Base-by-base conservation (phyloP, 768 basidiomycete species). In the Sporobolomyces phaffii region DNA sequence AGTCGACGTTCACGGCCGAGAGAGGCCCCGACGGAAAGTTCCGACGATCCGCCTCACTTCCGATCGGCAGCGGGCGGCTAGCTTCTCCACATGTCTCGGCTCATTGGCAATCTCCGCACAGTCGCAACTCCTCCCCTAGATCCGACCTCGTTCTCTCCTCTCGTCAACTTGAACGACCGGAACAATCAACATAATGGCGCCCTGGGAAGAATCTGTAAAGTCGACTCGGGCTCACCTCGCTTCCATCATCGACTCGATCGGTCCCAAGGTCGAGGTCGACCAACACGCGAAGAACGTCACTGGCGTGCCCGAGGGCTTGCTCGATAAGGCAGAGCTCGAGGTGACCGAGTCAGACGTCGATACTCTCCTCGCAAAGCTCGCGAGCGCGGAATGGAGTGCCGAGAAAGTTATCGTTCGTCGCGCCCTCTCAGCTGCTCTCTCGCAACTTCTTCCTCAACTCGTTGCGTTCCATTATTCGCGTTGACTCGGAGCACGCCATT, bases 341-440 rank as follows among this genome's bases (percentile, higher is more conserved):
- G 84, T 90, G 7, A 56, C 54, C 17, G 56, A 58, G 41, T 31
- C 31, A 33, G 56, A 45, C 6, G 56, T 58, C n/a, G 56, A 58
- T 33, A 34, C 41, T 3, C 29, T 44, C 15, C 14, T 58, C 29
- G 5, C 26, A 10, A 58, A 44, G 43, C 28, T 44, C 33, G 38
- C 24, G 54, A 28, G 38, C 24, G 2, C 40, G 3, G 49, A 61
- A 24, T 28, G 33, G 48, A 44, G 13, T 24, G 40, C 40, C 4
- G 54, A 56, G 24, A 43, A 56, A 26, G 38, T 43, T 11, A 56
- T 43, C 34, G 54, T 56, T 2, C 5, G 52, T 53, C 3, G 11
- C 13, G 3, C 24, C 5, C n/a, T 14, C n/a, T n/a, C n/a, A n/a
- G n/a, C n/a, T n/a, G n/a, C n/a, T n/a, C n/a, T n/a, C n/a, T n/a